Conservation (phyloP, 2,329 filamentous ascomycete species). For the Colletotrichum coccodes region DNA sequence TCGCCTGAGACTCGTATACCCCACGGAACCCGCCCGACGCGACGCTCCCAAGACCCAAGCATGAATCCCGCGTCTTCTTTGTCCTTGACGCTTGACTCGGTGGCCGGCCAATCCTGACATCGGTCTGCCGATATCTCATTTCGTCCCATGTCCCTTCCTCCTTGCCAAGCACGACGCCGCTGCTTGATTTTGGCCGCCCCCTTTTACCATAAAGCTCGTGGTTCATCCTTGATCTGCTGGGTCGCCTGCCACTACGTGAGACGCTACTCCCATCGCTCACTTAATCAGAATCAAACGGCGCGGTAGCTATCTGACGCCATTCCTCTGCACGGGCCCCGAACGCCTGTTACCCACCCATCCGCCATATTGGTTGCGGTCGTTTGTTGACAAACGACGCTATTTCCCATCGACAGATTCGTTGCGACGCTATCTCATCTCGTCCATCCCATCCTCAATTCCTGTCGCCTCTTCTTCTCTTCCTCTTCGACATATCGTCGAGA, state of each 20-base stretch:
- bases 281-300: slow-evolving; percentile 17
- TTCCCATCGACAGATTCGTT: not conserved
- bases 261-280: slow-evolving; percentile 21
- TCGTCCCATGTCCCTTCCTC: slow-evolving; percentile 6
- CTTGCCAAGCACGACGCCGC: not conserved
- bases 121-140: not conserved
- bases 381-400: not conserved
- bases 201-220: slow-evolving; percentile 17
- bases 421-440: not conserved
- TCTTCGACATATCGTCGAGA: not conserved
- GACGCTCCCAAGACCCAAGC: not conserved
- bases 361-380: not conserved
- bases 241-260: slow-evolving; percentile 24
- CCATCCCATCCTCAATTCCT: not conserved
- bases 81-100: slow-evolving; percentile 19
- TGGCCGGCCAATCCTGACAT: slow-evolving; percentile 2
- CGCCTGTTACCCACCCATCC: not conserved
- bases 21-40: slow-evolving; percentile 30
- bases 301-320: slow-evolving; percentile 27
- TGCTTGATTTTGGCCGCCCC: not conserved
- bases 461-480: not conserved
- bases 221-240: slow-evolving; percentile 26
- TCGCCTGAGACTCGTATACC: not conserved
- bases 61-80: not conserved
- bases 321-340: slow-evolving; percentile 19